Percentiles rank a stretch among this genome's conserved stretches.
These are phyloP conservation scores for Tolypocladium ophioglossoides DNA, from an alignment of 2,329 filamentous ascomycete species.

Conservation along the genomic window DNA sequence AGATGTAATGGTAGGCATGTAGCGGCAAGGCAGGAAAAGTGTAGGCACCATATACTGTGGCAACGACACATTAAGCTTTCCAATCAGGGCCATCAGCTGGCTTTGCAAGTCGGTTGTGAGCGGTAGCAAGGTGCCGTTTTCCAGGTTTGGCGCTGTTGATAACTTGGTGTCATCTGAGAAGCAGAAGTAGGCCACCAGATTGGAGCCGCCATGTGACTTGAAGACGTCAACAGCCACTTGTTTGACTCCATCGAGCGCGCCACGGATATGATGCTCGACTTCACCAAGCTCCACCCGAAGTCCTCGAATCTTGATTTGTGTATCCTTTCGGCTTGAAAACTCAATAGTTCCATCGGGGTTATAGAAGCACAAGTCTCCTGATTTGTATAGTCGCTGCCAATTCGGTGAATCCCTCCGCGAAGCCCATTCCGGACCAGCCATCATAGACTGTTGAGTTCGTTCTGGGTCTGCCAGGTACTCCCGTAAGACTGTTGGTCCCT, in stretches of 20 bases:
- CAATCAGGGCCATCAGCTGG: too few relatives aligned
- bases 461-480: constrained; percentile 2
- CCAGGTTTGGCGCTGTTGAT: too few relatives aligned
- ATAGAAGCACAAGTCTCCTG: background rate
- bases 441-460: background rate
- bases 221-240: background rate
- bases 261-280: background rate
- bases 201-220: background rate
- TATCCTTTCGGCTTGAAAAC: background rate
- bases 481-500: constrained; percentile 4
- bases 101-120: too few relatives aligned
- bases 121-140: too few relatives aligned
- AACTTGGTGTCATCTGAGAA: too few relatives aligned
- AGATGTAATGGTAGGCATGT: background rate
- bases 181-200: background rate
- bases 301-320: background rate
- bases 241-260: background rate
- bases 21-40: background rate
- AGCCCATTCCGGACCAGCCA: background rate
- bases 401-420: background rate
- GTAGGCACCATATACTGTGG: constrained; percentile 1
- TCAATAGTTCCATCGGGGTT: background rate
- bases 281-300: background rate
- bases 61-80: too few relatives aligned
- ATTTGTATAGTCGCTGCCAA: background rate